phyloP scores from a whole-genome alignment of 768 basidiomycete species.

The Pleurotus platypus region DNA sequence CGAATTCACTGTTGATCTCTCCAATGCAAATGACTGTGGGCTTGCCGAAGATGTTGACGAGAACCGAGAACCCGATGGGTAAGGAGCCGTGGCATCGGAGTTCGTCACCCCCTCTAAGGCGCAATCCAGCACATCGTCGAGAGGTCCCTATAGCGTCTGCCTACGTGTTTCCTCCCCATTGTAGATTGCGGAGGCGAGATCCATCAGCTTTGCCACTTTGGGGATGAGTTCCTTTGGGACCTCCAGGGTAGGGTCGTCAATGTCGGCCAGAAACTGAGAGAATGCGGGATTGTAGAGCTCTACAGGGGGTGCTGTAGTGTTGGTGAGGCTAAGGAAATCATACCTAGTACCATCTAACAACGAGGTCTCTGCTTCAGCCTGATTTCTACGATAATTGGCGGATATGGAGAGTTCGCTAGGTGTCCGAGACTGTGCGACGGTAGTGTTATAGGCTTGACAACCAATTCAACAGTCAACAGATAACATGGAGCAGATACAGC shows the following conservation, averaged over 20 bases:
- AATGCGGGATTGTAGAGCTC: conserved; percentile 22
- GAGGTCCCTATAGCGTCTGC: background rate
- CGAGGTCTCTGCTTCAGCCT: background rate
- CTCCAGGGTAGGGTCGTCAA: conserved; percentile 4
- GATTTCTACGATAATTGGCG: background rate
- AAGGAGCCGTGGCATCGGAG: conserved; percentile 6
- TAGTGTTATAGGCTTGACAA: too few species aligned
- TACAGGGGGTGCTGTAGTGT: conserved; percentile 17
- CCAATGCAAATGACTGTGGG: conserved; percentile 12
- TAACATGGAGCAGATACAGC: background rate
- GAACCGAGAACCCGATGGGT: background rate
- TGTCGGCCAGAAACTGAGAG: too few species aligned
- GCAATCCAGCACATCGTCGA: conserved; percentile 2
- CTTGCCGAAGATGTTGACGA: background rate
- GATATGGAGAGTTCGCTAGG: background rate
- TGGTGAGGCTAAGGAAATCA: background rate
- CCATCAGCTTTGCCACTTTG: conserved; percentile 15
- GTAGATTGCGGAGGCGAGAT: conserved; percentile 17
- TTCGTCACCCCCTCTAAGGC: conserved; percentile 7
- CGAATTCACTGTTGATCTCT: conserved; percentile 11
- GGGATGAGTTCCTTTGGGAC: conserved; percentile 14
- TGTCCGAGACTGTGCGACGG: too few species aligned
- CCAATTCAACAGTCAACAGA: too few species aligned
- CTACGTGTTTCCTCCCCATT: conserved; percentile 12
- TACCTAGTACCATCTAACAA: background rate